A percentile compares a stretch with the other conserved stretches of the same genome.
Evolutionary conservation across 139 green algal genomes (phyloP).

Genomic region (Ettlia oleoabundans): DNA sequence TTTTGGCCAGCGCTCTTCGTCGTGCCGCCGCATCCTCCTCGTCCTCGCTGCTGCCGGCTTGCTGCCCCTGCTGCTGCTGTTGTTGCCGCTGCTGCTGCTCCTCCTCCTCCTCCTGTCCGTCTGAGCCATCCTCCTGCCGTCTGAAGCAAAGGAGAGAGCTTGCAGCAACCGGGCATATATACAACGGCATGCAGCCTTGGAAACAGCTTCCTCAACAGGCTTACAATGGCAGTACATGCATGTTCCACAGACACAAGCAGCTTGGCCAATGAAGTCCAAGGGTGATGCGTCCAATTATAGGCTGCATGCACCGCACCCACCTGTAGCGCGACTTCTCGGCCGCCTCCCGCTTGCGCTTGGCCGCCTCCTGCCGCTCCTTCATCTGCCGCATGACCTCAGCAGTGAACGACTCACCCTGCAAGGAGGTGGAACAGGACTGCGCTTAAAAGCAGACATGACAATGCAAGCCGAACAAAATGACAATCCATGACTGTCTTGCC

Average conservation of each 20-base stretch:
- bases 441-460: not conserved
- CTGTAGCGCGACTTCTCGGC: constrained; percentile 22
- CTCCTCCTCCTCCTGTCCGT: not conserved
- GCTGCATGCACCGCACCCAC: not conserved
- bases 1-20: constrained; percentile 14
- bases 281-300: too few relatives aligned
- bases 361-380: constrained; percentile 37
- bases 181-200: too few relatives aligned
- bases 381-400: constrained; percentile 44
- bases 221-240: too few relatives aligned
- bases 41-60: not conserved
- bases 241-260: too few relatives aligned
- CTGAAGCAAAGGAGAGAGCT: not conserved
- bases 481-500: too few relatives aligned
- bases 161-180: not conserved
- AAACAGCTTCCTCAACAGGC: too few relatives aligned
- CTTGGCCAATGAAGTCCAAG: too few relatives aligned
- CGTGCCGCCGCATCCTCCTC: constrained; percentile 13
- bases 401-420: constrained; percentile 45
- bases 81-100: not conserved
- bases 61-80: constrained; percentile 7
- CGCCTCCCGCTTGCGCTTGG: constrained; percentile 46
- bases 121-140: not conserved
- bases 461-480: too few relatives aligned
- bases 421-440: not conserved